Evolutionary conservation across 805 yeast genomes (phyloP).

Genomic region (Zygoascus biomembranicola): DNA sequence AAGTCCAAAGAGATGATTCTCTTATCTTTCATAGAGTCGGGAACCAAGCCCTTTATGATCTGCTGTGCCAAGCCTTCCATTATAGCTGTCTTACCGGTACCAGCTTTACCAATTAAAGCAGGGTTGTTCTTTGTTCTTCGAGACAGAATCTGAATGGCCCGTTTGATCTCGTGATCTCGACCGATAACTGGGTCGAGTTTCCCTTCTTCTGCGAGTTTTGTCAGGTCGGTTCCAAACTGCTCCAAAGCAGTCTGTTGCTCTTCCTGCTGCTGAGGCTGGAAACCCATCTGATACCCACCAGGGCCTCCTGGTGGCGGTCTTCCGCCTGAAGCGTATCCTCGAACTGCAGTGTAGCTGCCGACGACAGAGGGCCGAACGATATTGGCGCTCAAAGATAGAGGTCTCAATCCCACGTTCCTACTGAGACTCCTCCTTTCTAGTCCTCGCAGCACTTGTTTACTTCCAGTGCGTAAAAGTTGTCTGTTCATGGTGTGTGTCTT

Average conservation of each 20-base stretch:
- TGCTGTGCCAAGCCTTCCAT: constrained; percentile 96
- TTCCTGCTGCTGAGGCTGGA: constrained; percentile 9
- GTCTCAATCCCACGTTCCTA: neutral
- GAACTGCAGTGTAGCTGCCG: neutral
- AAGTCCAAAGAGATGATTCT: constrained; percentile 76
- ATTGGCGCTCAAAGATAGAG: neutral
- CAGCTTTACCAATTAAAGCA: constrained; percentile 90
- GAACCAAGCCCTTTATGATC: constrained; percentile 85
- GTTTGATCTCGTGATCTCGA: constrained; percentile 85
- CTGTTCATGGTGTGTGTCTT: neutral
- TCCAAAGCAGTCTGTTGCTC: constrained; percentile 59
- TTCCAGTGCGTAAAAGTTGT: neutral
- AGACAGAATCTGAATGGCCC: constrained; percentile 88
- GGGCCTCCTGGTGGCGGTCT: constrained; percentile 7
- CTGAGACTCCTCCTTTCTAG: neutral
- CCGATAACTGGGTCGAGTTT: constrained; percentile 96
- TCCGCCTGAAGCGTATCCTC: constrained; percentile 10
- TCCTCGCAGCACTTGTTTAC: neutral
- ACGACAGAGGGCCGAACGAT: neutral
- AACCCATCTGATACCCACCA: constrained; percentile 10
- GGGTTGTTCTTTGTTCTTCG: constrained; percentile 95
- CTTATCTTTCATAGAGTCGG: constrained; percentile 86
- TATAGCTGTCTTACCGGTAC: constrained; percentile 96
- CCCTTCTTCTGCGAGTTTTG: constrained; percentile 80
- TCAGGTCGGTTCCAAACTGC: constrained; percentile 77